Evolutionary conservation across 345 rosid species (phyloP).

Genomic region (Citrus mangshanensis): DNA sequence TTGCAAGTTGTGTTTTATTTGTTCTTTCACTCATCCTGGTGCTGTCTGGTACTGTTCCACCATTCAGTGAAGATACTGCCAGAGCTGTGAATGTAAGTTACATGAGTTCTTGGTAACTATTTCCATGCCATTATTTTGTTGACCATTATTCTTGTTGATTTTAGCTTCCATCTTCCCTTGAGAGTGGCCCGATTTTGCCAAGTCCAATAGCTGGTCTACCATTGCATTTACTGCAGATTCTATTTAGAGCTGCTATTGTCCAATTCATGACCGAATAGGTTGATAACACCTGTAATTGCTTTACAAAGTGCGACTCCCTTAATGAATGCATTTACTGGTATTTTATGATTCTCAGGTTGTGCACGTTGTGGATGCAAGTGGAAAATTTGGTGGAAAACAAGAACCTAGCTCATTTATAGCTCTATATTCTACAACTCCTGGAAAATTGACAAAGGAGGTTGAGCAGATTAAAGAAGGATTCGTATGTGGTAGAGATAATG

Average conservation of each 20-base stretch:
- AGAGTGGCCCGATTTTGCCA: neutral
- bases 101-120: neutral
- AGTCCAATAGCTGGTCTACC: neutral
- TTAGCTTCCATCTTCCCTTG: neutral
- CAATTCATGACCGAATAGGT: neutral
- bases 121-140: neutral
- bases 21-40: conserved; percentile 55
- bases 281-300: neutral
- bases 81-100: conserved; percentile 85
- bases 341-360: conserved; percentile 57
- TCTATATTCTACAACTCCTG: conserved; percentile 80
- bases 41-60: conserved; percentile 59
- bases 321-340: neutral
- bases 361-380: conserved; percentile 81
- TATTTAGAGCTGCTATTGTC: neutral
- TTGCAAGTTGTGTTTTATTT: conserved; percentile 45
- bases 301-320: neutral
- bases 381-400: conserved; percentile 35
- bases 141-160: neutral
- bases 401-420: conserved; percentile 57
- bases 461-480: conserved; percentile 70
- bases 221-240: neutral
- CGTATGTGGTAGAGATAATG: conserved; percentile 64
- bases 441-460: conserved; percentile 68
- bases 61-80: conserved; percentile 70